These are phyloP conservation scores for Atkinsonella hypoxylon DNA, from an alignment of 2,329 filamentous ascomycete species.

Conservation along the genomic window DNA sequence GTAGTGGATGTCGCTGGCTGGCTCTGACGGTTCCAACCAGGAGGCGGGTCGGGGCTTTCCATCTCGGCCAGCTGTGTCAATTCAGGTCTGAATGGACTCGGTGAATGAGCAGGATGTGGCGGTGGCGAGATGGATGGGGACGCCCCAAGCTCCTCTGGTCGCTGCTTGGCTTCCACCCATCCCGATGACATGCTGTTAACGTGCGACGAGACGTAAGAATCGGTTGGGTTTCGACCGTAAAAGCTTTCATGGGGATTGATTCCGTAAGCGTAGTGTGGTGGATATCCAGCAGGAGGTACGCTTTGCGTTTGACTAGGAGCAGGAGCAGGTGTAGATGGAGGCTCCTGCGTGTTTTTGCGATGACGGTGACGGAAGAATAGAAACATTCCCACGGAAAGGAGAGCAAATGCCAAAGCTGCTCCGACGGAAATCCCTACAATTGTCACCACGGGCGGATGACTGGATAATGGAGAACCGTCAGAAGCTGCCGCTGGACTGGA, in stretches of 20 bases:
- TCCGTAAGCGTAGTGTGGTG: slow-evolving; percentile 6
- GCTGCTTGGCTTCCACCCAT: slow-evolving; percentile 2
- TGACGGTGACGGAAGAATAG: slow-evolving; percentile 10
- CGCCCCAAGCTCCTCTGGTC: slow-evolving; percentile 6
- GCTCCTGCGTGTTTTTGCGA: not conserved
- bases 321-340: not conserved
- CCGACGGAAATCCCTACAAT: slow-evolving; percentile 18
- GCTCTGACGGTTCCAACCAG: not conserved
- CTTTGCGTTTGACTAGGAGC: not conserved
- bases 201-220: slow-evolving; percentile 7
- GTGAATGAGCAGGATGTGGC: not conserved
- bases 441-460: slow-evolving; percentile 8
- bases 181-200: slow-evolving; percentile 1
- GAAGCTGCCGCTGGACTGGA: not conserved
- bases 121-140: not conserved
- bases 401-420: slow-evolving; percentile 11
- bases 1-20: not conserved
- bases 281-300: slow-evolving; percentile 1
- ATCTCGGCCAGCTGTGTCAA: slow-evolving; percentile 9
- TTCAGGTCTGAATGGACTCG: not conserved
- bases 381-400: slow-evolving; percentile 10
- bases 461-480: not conserved
- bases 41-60: slow-evolving; percentile 7
- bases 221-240: slow-evolving; percentile 1
- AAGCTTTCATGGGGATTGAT: slow-evolving; percentile 6